These are phyloP conservation scores for Acanthochlamys bracteata DNA, from an alignment of 106 monocot genomes.

Conservation along the genomic window DNA sequence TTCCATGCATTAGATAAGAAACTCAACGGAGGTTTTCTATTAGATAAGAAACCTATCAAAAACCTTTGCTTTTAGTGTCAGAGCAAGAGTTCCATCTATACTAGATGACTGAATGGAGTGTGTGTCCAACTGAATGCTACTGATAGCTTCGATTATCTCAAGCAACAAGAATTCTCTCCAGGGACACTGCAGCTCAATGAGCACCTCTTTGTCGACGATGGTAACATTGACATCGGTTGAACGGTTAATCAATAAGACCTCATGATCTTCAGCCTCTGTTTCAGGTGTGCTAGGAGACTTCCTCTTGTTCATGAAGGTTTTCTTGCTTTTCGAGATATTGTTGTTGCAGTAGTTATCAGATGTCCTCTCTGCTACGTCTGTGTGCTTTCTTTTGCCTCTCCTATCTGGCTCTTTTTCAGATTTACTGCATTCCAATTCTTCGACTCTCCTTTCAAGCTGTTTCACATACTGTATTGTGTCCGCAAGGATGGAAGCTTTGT, in stretches of 20 bases:
- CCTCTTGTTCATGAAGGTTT: slow-evolving; percentile 30
- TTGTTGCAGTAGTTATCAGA: slow-evolving; percentile 57
- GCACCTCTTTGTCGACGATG: slow-evolving; percentile 48
- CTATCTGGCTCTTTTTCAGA: slow-evolving; percentile 17
- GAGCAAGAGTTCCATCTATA: slow-evolving; percentile 21
- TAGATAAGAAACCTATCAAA: neutral
- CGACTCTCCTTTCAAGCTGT: slow-evolving; percentile 63
- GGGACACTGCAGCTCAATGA: slow-evolving; percentile 57
- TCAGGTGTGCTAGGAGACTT: slow-evolving; percentile 29
- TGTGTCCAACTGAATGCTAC: slow-evolving; percentile 49
- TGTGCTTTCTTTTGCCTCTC: slow-evolving; percentile 24
- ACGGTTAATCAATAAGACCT: slow-evolving; percentile 12
- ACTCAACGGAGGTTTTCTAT: too few species aligned
- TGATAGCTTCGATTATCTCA: slow-evolving; percentile 55
- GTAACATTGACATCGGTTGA: slow-evolving; percentile 41
- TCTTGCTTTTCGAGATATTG: slow-evolving; percentile 12
- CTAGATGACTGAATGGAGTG: slow-evolving; percentile 65
- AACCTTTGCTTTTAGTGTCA: slow-evolving; percentile 76
- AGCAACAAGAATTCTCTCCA: slow-evolving; percentile 71
- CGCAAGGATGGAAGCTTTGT: slow-evolving; percentile 60
- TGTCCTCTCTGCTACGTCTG: slow-evolving; percentile 46
- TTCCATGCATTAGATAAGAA: neutral
- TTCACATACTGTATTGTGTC: slow-evolving; percentile 71
- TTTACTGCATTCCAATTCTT: slow-evolving; percentile 53
- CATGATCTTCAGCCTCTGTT: slow-evolving; percentile 14